A percentile compares a stretch with the other conserved stretches of the same genome.
These are phyloP conservation scores for Microstegium vimineum DNA, from an alignment of 176 grass and related monocot species.

Conservation along the genomic window DNA sequence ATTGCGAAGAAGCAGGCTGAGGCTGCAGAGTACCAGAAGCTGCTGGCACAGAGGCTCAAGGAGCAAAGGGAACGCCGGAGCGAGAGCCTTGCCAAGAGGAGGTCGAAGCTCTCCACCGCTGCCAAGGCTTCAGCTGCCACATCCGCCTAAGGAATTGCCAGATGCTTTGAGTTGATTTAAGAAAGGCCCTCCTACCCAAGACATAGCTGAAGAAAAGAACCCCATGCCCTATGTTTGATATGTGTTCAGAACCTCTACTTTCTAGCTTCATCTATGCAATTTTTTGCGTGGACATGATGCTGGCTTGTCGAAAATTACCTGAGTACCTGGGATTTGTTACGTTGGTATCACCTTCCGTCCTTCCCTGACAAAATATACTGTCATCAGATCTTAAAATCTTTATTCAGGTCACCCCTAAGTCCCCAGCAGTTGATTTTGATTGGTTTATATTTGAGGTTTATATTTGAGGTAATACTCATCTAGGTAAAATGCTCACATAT, in stretches of 20 bases:
- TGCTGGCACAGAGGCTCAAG: conserved; percentile 84
- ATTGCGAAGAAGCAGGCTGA: conserved; percentile 76
- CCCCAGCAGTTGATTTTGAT: not conserved
- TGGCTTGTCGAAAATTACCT: not conserved
- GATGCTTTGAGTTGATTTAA: not conserved
- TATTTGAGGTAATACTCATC: too few species aligned
- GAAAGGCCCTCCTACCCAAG: not conserved
- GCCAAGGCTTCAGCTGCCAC: conserved; percentile 37
- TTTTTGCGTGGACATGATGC: conserved; percentile 33
- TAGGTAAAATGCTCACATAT: too few species aligned
- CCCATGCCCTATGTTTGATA: conserved; percentile 11
- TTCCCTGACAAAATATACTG: not conserved
- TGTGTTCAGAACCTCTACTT: not conserved
- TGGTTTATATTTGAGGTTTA: not conserved
- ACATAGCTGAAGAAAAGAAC: conserved; percentile 19
- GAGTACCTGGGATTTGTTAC: not conserved
- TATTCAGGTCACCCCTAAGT: not conserved
- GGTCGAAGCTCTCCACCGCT: conserved; percentile 67
- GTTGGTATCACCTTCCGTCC: not conserved
- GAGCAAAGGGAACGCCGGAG: conserved; percentile 79
- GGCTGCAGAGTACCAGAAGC: conserved; percentile 91
- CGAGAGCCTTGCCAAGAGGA: conserved; percentile 84
- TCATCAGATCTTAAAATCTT: not conserved
- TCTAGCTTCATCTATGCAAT: conserved; percentile 22
- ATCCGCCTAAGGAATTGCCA: conserved; percentile 35